A percentile compares a stretch with the other conserved stretches of the same genome.
These are phyloP conservation scores for Diplotaxis tenuifolia DNA, from an alignment of 345 rosid genomes.

Conservation along the genomic window DNA sequence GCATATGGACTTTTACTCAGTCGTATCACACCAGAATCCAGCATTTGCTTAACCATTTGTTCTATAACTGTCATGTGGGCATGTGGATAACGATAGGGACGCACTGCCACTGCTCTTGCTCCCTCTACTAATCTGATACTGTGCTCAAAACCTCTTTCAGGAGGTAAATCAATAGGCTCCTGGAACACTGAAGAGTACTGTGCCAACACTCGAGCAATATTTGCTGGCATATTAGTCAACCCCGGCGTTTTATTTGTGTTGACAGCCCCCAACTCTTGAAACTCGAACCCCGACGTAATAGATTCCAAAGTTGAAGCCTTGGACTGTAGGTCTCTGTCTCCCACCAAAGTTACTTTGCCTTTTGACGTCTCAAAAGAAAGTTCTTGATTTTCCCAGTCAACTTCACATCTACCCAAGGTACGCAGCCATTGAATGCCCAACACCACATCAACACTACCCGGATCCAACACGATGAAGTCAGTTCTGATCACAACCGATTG, in stretches of 20 bases:
- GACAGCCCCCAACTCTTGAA: no score
- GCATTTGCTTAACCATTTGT: neutral
- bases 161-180: neutral
- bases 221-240: neutral
- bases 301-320: neutral
- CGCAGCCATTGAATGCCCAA: no score
- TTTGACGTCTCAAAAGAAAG: neutral
- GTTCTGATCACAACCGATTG: no score
- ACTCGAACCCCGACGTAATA: neutral
- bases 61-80: neutral
- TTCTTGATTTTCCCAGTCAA: neutral
- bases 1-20: neutral
- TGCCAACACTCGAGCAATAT: neutral
- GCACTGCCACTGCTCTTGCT: neutral
- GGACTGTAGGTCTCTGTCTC: neutral
- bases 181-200: neutral
- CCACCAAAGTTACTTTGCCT: neutral
- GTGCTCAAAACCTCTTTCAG: neutral
- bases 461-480: no score
- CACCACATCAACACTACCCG: no score
- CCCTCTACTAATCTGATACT: neutral
- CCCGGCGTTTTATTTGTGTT: no score
- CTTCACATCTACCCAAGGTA: neutral
- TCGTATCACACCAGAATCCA: neutral
- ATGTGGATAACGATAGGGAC: neutral